A percentile compares a stretch with the other conserved stretches of the same genome.
Evolutionary conservation across 148 eudicot species (phyloP).

Genomic region (Nyssa sinensis): DNA sequence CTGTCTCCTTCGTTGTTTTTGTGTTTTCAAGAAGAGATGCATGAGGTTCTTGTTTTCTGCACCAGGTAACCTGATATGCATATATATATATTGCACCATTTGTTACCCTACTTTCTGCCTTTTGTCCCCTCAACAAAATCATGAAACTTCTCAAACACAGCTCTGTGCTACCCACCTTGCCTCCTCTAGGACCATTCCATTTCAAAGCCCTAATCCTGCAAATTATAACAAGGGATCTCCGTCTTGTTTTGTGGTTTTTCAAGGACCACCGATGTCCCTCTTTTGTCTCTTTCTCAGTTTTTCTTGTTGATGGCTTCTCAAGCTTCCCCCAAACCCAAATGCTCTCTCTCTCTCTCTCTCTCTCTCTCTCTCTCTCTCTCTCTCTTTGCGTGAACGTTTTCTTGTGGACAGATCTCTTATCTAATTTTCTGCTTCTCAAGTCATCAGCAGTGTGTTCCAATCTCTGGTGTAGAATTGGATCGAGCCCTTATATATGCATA

Average conservation of each 20-base stretch:
- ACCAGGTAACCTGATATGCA: conserved; percentile 7
- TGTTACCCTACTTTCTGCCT: conserved; percentile 41
- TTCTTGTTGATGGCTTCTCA: conserved; percentile 8
- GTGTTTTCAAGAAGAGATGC: conserved; percentile 21
- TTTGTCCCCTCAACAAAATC: conserved; percentile 55
- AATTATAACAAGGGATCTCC: conserved; percentile 28
- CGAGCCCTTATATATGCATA: not conserved
- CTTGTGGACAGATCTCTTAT: too few species aligned
- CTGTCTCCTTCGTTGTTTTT: not conserved
- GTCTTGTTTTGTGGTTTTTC: conserved; percentile 33
- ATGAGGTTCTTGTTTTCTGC: conserved; percentile 42
- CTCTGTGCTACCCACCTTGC: conserved; percentile 23
- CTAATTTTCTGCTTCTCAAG: too few species aligned
- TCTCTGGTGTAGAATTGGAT: conserved; percentile 15
- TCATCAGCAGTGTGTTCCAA: too few species aligned
- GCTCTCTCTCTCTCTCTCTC: conserved; percentile 17
- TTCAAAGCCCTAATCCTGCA: not conserved
- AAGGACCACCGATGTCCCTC: conserved; percentile 14
- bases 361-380: conserved; percentile 14
- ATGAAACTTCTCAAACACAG: conserved; percentile 37
- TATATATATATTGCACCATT: conserved; percentile 14
- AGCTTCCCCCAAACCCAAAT: conserved; percentile 10
- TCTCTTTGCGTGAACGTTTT: not conserved
- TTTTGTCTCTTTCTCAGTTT: conserved; percentile 17
- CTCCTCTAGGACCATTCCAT: conserved; percentile 15